These are phyloP conservation scores for Balakata baccata DNA, from an alignment of 345 rosid genomes.

Conservation along the genomic window DNA sequence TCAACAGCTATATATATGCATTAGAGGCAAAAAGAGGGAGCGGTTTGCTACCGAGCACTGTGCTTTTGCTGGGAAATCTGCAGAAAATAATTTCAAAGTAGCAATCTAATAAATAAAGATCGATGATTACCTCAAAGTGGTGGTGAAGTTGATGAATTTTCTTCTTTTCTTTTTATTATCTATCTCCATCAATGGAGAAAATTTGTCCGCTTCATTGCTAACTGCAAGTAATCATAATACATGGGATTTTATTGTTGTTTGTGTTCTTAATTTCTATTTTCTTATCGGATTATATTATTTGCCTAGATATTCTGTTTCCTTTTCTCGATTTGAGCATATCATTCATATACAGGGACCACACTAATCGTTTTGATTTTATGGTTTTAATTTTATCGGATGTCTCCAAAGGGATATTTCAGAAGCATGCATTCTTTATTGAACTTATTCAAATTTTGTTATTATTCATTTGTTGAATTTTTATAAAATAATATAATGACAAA, in stretches of 20 bases:
- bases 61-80: conserved; percentile 23
- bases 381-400: too few species aligned
- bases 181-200: conserved; percentile 35
- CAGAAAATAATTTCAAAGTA: conserved; percentile 10
- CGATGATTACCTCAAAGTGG: conserved; percentile 17
- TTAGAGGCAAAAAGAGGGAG: conserved; percentile 35
- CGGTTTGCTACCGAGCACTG: conserved; percentile 68
- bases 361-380: too few species aligned
- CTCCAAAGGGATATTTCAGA: too few species aligned
- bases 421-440: too few species aligned
- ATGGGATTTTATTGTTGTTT: conserved; percentile 9
- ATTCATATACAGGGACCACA: too few species aligned
- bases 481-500: too few species aligned
- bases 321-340: too few species aligned
- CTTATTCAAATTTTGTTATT: too few species aligned
- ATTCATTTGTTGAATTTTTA: too few species aligned
- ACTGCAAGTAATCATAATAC: conserved; percentile 21
- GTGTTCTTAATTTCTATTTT: not conserved
- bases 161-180: conserved; percentile 20
- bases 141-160: conserved; percentile 71
- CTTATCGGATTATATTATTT: not conserved
- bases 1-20: conserved; percentile 16
- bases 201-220: conserved; percentile 63
- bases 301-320: too few species aligned
- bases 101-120: not conserved